Conservation (phyloP, 805 yeast genomes). For the Jamesozyma lodderae region DNA sequence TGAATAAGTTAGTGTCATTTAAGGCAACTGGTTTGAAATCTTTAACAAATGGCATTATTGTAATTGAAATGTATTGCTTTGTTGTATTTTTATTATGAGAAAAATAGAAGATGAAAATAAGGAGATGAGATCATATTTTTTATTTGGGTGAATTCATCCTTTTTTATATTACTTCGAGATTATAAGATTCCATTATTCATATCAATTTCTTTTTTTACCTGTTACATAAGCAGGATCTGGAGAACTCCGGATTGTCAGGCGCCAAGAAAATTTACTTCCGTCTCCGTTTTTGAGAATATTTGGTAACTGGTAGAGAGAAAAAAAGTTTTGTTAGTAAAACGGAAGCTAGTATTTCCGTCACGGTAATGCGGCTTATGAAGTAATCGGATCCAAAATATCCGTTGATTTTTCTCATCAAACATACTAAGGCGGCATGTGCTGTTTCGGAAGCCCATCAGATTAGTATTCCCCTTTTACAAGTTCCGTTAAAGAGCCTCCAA, state of each 20-base stretch:
- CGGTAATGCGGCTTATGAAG: background rate
- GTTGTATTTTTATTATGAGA: background rate
- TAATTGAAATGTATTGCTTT: background rate
- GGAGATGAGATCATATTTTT: background rate
- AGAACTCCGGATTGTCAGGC: background rate
- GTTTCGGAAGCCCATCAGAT: too few relatives aligned
- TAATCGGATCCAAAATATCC: too few relatives aligned
- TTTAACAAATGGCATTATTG: slow-evolving; percentile 14
- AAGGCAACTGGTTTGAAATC: slow-evolving; percentile 19
- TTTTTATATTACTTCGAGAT: background rate
- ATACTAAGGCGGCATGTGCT: too few relatives aligned
- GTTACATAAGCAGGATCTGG: background rate
- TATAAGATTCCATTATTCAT: too few relatives aligned
- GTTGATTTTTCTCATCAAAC: too few relatives aligned
- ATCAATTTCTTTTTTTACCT: too few relatives aligned
- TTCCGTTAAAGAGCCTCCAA: too few relatives aligned
- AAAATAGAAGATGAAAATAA: background rate
- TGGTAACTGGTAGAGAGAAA: too few relatives aligned
- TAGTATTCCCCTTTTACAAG: too few relatives aligned
- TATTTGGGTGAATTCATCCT: background rate
- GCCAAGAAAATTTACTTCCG: background rate
- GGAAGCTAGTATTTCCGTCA: too few relatives aligned
- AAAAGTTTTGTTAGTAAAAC: too few relatives aligned
- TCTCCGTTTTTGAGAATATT: too few relatives aligned
- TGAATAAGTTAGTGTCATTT: slow-evolving; percentile 31